These are phyloP conservation scores for Pseudophaeomoniella oleicola DNA, from an alignment of 2,329 filamentous ascomycete genomes.

Conservation along the genomic window DNA sequence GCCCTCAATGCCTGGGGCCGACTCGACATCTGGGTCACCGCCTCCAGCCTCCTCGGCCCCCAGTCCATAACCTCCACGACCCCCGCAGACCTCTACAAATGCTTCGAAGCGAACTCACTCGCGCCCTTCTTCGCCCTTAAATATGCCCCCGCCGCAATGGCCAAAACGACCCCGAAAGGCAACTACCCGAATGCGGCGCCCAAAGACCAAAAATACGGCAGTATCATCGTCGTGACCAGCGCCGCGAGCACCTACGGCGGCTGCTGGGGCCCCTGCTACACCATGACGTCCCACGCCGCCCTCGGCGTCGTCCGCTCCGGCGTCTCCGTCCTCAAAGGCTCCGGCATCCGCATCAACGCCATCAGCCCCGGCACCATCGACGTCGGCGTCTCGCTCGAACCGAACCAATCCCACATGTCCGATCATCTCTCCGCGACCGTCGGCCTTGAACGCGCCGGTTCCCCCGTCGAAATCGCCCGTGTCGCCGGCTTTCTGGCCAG, in stretches of 20 bases:
- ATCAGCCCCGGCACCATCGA: slow-evolving; percentile 16
- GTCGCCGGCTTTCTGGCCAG: slow-evolving; percentile 49
- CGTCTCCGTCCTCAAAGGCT: slow-evolving; percentile 13
- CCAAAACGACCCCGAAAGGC: slow-evolving; percentile 38
- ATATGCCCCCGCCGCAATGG: slow-evolving; percentile 50
- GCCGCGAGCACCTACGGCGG: slow-evolving; percentile 43
- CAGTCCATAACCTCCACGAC: slow-evolving; percentile 41
- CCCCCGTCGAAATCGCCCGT: slow-evolving; percentile 42
- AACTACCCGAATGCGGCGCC: slow-evolving; percentile 46
- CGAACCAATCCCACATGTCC: slow-evolving; percentile 33
- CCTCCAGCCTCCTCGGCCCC: slow-evolving; percentile 42
- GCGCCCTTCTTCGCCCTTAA: slow-evolving; percentile 52
- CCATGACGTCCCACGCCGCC: slow-evolving; percentile 45
- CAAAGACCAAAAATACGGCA: slow-evolving; percentile 45
- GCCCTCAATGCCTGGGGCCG: slow-evolving; percentile 44
- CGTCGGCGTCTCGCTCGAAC: slow-evolving; percentile 7
- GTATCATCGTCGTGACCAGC: slow-evolving; percentile 45
- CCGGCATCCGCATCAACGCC: slow-evolving; percentile 15
- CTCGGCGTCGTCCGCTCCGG: slow-evolving; percentile 39
- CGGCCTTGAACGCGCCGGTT: slow-evolving; percentile 43
- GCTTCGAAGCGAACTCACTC: slow-evolving; percentile 46
- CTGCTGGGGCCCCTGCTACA: slow-evolving; percentile 47
- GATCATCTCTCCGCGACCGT: slow-evolving; percentile 41
- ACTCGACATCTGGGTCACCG: slow-evolving; percentile 48
- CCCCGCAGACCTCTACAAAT: slow-evolving; percentile 39